These are phyloP conservation scores for Hypoxylon sp. DNA, from an alignment of 2,329 filamentous ascomycete species.

Conservation along the genomic window DNA sequence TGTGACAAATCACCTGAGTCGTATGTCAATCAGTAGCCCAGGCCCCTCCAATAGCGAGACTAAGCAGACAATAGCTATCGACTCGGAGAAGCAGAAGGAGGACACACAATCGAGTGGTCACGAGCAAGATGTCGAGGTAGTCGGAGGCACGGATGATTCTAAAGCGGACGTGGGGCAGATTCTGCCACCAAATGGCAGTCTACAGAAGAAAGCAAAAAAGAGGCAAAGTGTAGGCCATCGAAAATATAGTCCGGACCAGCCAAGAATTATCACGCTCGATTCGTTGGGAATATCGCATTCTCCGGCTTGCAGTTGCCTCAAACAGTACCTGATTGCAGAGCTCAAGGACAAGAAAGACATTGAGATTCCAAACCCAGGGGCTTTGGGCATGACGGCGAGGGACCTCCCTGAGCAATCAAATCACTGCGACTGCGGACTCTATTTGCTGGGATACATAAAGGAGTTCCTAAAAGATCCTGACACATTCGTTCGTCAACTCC, in stretches of 20 bases:
- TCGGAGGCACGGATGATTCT: conserved; percentile 32
- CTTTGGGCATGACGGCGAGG: conserved; percentile 75
- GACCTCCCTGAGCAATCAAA: conserved; percentile 85
- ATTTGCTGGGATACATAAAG: conserved; percentile 84
- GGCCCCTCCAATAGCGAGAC: conserved; percentile 28
- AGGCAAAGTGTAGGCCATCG: conserved; percentile 52
- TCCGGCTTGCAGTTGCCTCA: conserved; percentile 75
- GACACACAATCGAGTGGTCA: conserved; percentile 11
- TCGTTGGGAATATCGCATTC: conserved; percentile 78
- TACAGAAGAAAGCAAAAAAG: conserved; percentile 52
- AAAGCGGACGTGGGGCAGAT: conserved; percentile 35
- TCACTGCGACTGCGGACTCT: conserved; percentile 90
- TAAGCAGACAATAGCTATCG: conserved; percentile 41
- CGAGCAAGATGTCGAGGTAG: conserved; percentile 29
- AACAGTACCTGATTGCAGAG: conserved; percentile 82
- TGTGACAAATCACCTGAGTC: conserved; percentile 43
- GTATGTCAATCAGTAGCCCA: conserved; percentile 49
- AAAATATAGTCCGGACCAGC: conserved; percentile 65
- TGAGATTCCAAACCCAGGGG: conserved; percentile 42
- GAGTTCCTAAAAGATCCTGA: conserved; percentile 84
- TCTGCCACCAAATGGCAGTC: conserved; percentile 31
- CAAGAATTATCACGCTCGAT: conserved; percentile 87
- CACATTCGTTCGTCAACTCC: conserved; percentile 73
- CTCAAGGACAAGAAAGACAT: conserved; percentile 70
- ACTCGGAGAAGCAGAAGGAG: conserved; percentile 20